A percentile compares a stretch with the other conserved stretches of the same genome.
These are phyloP conservation scores for Aciculosporium take DNA, from an alignment of 2,329 filamentous ascomycete genomes.

Conservation along the genomic window DNA sequence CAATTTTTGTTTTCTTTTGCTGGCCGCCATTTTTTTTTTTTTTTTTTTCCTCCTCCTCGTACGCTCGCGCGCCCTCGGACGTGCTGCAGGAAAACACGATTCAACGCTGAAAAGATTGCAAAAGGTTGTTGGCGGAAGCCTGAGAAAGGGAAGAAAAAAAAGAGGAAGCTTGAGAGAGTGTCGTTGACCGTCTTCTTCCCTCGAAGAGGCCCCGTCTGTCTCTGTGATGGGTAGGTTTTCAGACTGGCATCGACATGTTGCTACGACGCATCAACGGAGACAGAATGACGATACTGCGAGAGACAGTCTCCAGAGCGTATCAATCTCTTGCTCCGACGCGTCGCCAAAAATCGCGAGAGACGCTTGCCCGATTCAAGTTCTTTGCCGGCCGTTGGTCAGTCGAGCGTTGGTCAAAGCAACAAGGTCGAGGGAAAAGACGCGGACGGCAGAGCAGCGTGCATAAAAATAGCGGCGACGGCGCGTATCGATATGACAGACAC, in stretches of 20 bases:
- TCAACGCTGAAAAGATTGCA: not conserved
- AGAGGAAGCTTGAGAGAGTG: not conserved
- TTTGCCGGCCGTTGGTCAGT: not conserved
- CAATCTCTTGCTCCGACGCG: too few species aligned
- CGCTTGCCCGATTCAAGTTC: too few species aligned
- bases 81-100: not conserved
- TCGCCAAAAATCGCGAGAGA: not conserved
- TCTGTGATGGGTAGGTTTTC: slow-evolving; percentile 4
- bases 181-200: not conserved
- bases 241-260: slow-evolving; percentile 5
- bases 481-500: not conserved
- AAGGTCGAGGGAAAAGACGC: not conserved
- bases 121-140: not conserved
- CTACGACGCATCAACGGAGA: not conserved
- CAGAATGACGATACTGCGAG: not conserved
- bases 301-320: not conserved
- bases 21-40: slow-evolving; percentile 2
- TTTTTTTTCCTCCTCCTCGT: too few species aligned
- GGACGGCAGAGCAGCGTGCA: too few species aligned
- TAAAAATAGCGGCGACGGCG: not conserved
- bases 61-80: too few species aligned
- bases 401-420: not conserved
- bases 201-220: not conserved
- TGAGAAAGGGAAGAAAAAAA: not conserved
- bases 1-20: slow-evolving; percentile 2